These are phyloP conservation scores for Venustampulla echinocandica DNA, from an alignment of 495 filamentous ascomycete genomes.

Conservation along the genomic window DNA sequence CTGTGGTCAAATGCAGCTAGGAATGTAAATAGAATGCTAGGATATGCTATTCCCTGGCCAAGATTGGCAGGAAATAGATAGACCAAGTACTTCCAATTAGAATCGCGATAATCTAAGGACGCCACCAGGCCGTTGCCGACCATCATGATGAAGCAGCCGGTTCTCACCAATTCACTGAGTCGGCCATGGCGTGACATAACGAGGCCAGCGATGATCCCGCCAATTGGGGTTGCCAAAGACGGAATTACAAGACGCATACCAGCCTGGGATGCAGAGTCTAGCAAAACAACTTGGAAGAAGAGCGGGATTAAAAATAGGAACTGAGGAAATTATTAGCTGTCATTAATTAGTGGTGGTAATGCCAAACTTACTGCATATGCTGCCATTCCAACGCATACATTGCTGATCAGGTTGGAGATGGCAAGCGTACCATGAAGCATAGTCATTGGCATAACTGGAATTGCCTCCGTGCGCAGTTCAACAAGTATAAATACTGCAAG, in stretches of 20 bases:
- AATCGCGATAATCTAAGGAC: slow-evolving; percentile 46
- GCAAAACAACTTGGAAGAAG: slow-evolving; percentile 54
- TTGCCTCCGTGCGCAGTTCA: slow-evolving; percentile 48
- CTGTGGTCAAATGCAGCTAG: slow-evolving; percentile 54
- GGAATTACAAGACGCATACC: slow-evolving; percentile 52
- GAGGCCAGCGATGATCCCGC: slow-evolving; percentile 50
- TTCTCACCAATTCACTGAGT: slow-evolving; percentile 44
- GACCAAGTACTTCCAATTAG: slow-evolving; percentile 52
- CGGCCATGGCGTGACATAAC: slow-evolving; percentile 59
- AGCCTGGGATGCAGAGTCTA: slow-evolving; percentile 52
- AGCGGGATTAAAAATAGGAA: slow-evolving; percentile 59
- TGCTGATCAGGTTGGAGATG: slow-evolving; percentile 46
- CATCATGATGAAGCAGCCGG: slow-evolving; percentile 49
- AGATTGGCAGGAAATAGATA: slow-evolving; percentile 57
- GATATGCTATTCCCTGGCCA: slow-evolving; percentile 57
- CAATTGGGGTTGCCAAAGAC: slow-evolving; percentile 52
- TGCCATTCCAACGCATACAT: slow-evolving; percentile 52
- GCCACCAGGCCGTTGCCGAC: slow-evolving; percentile 50
- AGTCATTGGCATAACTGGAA: slow-evolving; percentile 52
- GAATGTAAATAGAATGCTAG: slow-evolving; percentile 53
- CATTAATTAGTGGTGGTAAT: background rate
- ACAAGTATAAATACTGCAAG: slow-evolving; percentile 42
- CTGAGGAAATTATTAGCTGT: slow-evolving; percentile 26
- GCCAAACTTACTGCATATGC: slow-evolving; percentile 50
- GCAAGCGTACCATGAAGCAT: slow-evolving; percentile 46